Base-by-base conservation (phyloP, 1,284 basidiomycete genomes). In the Pisolithus thermaeus region DNA sequence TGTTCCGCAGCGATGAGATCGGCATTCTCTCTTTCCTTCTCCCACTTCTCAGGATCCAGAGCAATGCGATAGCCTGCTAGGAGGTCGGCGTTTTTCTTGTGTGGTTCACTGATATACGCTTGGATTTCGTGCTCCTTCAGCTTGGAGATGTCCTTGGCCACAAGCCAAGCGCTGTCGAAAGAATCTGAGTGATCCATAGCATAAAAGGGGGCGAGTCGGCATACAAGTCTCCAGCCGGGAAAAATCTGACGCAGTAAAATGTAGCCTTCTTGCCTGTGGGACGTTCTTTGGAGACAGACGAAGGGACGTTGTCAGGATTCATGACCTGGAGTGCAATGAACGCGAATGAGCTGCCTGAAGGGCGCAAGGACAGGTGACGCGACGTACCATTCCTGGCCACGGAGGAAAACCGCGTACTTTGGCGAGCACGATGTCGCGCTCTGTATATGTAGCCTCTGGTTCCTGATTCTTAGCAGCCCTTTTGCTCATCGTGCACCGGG, bases 381-480 rank as follows among this genome's bases (percentile, higher is more conserved):
- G 67, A 73, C 86, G 65, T 63, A 92, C 92, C 74, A 87, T 87
- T 63, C 83, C 90, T 53, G 92, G 92, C 95, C 95, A 98, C 28
- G 89, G 80, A 12, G 96, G 92, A 73, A 80, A 98, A 14, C 96
- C 95, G 72, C 90, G 90, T 65, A 99, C 76, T 75, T 97, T 94
- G 38, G 83, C 92, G 54, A 97, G 81, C 32, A 98, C 93, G 61
- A 93, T 78, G 67, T 97, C 93, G 65, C 88, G 79, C 51, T 76
- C 60, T 36, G 75, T 71, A 67, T 80, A 85, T 56, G 70, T 71
- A 30, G 71, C 70, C 58, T 73, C 73, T 67, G 62, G 62, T 58
- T 73, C 77, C 49, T 64, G 68, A 46, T 71, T 61, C 69, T 81
- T 82, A 58, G 70, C 60, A 44, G 64, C 67, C 70, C 82, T 83